Base-by-base conservation (phyloP, 1,139 yeast species). In the Candida sanyaensis region DNA sequence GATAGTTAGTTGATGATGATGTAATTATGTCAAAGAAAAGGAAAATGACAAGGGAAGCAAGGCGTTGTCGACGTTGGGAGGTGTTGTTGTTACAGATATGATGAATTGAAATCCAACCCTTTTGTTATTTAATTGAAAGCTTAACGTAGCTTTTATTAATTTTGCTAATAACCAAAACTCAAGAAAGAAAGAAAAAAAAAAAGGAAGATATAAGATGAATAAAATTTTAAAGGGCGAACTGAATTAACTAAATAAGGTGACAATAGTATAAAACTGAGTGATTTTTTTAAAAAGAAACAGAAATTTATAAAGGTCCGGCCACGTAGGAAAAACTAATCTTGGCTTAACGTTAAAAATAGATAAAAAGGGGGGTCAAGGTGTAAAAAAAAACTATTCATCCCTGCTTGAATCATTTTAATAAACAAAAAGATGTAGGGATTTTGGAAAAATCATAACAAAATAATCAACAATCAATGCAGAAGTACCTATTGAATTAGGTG, bases 241-340 rank as follows among this genome's bases (percentile, higher is more conserved):
- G 13, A 11, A 36, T 29, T 10, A 36, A 23, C 39, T 36, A 36
- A 36, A 36, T 36, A 36, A 36, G 39, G 39, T 36, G 39, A 24
- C 24, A 24, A 36, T 36, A 36, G 39, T 24, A 9, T 7, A 32
- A n/a, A 32, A 32, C 2, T 32, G 21, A n/a, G 21, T 3, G 21
- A n/a, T 32, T n/a, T n/a, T 32, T 32, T 12, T 12, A n/a, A 17
- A 17, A 17, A 2, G 21, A 17, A 17, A 17, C 21, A 17, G 21
- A 8, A 32, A 9, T 32, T 32, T 32, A 12, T 24, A 11, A 36
- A n/a, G 13, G 17, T 23, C 28, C 39, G 24, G 24, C 39, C 39
- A 36, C 29, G 17, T 23, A 21, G 5, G 24, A 7, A 36, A 24
- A 36, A 27, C 24, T n/a, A 24, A 9, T 11, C 13, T 23, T 17